phyloP scores from a whole-genome alignment of 169 alveolate species.

The Eimeria falciformis region DNA sequence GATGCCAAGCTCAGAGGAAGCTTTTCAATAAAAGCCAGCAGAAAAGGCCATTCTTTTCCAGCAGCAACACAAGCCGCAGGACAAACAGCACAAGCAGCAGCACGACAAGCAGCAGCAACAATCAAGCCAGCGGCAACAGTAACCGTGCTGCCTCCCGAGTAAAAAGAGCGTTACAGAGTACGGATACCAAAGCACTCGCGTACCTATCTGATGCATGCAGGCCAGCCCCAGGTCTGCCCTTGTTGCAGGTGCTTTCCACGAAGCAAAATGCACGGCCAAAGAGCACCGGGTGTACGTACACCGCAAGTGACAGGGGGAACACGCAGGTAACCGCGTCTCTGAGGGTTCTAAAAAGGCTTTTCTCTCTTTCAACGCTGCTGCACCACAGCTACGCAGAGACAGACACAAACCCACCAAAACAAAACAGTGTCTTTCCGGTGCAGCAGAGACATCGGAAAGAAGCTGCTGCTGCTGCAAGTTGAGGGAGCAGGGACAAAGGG shows the following conservation, averaged over 20 bases:
- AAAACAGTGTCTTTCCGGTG: background rate
- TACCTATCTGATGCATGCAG: slow-evolving; percentile 15
- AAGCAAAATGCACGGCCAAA: slow-evolving; percentile 25
- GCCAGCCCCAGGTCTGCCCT: background rate
- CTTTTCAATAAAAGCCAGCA: background rate
- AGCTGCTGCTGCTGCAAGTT: background rate
- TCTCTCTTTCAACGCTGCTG: slow-evolving; percentile 34
- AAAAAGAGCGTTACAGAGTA: background rate
- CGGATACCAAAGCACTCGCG: background rate
- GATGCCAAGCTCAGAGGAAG: background rate
- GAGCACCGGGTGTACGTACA: slow-evolving; percentile 47
- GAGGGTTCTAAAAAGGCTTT: background rate
- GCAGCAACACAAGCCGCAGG: background rate
- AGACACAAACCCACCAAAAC: background rate
- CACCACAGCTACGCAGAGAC: slow-evolving; percentile 9
- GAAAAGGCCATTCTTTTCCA: slow-evolving; percentile 6
- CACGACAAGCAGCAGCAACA: background rate
- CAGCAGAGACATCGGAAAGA: background rate
- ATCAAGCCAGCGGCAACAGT: background rate
- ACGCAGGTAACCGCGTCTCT: slow-evolving; percentile 42
- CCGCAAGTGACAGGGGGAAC: slow-evolving; percentile 30
- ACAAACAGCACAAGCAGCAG: background rate
- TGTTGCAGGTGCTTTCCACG: slow-evolving; percentile 30
- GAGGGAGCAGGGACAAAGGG: background rate
- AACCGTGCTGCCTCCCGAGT: background rate